Base-by-base conservation (phyloP, 345 rosid genomes). In the Ailanthus altissimus region DNA sequence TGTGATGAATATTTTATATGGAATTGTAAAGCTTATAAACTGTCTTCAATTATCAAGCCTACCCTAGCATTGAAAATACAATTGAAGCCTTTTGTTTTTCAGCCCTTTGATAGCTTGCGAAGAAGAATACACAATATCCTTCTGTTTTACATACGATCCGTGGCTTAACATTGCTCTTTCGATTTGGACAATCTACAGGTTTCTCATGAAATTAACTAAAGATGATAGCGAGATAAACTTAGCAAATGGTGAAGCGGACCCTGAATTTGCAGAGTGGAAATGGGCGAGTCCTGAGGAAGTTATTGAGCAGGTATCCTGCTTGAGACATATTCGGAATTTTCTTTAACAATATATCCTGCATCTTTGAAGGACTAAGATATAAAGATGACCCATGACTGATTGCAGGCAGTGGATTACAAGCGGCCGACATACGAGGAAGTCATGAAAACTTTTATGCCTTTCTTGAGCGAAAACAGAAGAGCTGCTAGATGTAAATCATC, bases 401-500 rank as follows among this genome's bases (percentile, higher is more conserved):
- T 72, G 50, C 93, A 91, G 93, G 99, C 99, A 20, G 99, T 92
- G 69, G 99, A 93, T 80, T 96, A 96, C 87, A 96, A 96, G 89
- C 91, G 98, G 90, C 97, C 98, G 40, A 89, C 93, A 2, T 96
- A 96, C 5, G 99, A 92, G 84, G 88, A 92, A 92, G 99, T 96
- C 32, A 83, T 96, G 72, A 90, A 82, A 83, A 88, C 90, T 64
- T 96, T 96, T 80, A 82, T 82, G 84, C 88, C 97, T 23, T 86
- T 88, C 90, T 81, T 93, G 28, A 84, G 66, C 45, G 86, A 83
- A 75, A 78, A 78, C 62, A 84, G 93, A 78, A 83, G 78, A 84
- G 92, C 94, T 67, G 89, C 89, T 5, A 91, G 92, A 81, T 92
- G 99, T 90, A 92, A 92, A 90, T 96, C 99, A 7, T 74, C 99